Evolutionary conservation across 2,329 filamentous ascomycete species (phyloP), one percentile per base, ranked within the genome.

Genomic region (Atkinsonella hypoxylon): DNA sequence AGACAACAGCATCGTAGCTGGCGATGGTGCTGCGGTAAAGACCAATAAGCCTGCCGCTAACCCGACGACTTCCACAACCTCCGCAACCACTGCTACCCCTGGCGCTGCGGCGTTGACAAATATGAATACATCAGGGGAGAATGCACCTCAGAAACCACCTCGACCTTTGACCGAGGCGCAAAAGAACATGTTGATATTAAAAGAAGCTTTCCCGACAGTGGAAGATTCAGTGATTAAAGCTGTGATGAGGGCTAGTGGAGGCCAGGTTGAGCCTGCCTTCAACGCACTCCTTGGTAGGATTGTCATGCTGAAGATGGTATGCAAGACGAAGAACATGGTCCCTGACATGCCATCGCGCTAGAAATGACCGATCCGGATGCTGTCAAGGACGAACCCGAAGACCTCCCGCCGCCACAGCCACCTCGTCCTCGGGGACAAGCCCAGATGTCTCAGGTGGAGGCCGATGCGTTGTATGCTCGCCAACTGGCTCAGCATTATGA

Each of bases 401-500:
- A 75, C 52, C 79, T 82, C 53, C 70, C 74, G 18, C 83, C 87
- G n/a, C 83, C 84, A 13, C 86, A 84, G 60, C 89, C 89, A 30
- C 89, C 89, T n/a, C 80, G 88, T 46, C 87, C 89, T 8, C 67
- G 74, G n/a, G 73, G 74, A 48, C 70, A 71, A 45, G 75, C 80
- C 42, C 77, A 83, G 11, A 79, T 85, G 67, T 85, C 79, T 54
- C 93, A 98, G 70, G 64, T 98, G 50, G 89, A 95, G 67, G 83
- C 88, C 36, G 91, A 97, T 67, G 91, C 96, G 67, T 74, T 85
- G 57, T 95, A 95, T 68, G 91, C 91, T 34, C 85, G 93, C 54
- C 90, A 94, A 67, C 79, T 98, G 32, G 90, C 91, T 2, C 85
- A 96, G 67, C 89, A 96, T 60, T 97, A 90, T 69, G 82, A 88